Evolutionary conservation across 1,284 basidiomycete genomes (phyloP).

Genomic region (Porphyrellus sp.): DNA sequence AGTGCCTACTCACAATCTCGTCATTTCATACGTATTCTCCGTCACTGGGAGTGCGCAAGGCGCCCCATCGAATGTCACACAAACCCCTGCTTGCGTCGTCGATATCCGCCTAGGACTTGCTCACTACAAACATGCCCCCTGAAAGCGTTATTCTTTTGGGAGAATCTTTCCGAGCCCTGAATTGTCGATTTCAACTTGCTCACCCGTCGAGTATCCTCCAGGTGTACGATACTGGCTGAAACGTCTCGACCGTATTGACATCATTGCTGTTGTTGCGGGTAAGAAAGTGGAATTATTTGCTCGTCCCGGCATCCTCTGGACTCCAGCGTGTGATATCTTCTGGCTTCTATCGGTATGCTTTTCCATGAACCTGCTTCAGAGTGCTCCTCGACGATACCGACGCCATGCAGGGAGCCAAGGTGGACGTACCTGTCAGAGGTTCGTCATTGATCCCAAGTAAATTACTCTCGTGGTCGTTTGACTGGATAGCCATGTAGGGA

Average conservation of each 20-base stretch:
- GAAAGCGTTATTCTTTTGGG: too few species aligned
- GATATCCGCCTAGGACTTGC: too few species aligned
- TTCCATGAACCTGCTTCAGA: background rate
- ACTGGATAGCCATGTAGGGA: conserved; percentile 11
- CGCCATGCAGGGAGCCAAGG: conserved; percentile 34
- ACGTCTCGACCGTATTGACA: conserved; percentile 46
- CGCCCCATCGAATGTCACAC: too few species aligned
- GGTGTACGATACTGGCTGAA: conserved; percentile 32
- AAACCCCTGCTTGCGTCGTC: too few species aligned
- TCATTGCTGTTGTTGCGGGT: conserved; percentile 49
- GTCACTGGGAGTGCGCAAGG: too few species aligned
- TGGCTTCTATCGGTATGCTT: background rate
- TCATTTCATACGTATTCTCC: too few species aligned
- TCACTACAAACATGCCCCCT: too few species aligned
- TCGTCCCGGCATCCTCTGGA: background rate
- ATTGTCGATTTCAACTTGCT: background rate
- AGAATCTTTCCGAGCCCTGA: too few species aligned
- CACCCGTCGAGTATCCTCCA: conserved; percentile 33
- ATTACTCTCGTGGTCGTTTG: conserved; percentile 44
- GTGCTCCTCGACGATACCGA: background rate
- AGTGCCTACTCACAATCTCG: too few species aligned
- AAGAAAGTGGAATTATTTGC: conserved; percentile 38
- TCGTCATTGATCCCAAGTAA: conserved; percentile 41
- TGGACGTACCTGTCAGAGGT: conserved; percentile 44
- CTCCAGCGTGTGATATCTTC: conserved; percentile 1